Evolutionary conservation across 1,284 basidiomycete species (phyloP).

Genomic region (Trichosporon asahii): DNA sequence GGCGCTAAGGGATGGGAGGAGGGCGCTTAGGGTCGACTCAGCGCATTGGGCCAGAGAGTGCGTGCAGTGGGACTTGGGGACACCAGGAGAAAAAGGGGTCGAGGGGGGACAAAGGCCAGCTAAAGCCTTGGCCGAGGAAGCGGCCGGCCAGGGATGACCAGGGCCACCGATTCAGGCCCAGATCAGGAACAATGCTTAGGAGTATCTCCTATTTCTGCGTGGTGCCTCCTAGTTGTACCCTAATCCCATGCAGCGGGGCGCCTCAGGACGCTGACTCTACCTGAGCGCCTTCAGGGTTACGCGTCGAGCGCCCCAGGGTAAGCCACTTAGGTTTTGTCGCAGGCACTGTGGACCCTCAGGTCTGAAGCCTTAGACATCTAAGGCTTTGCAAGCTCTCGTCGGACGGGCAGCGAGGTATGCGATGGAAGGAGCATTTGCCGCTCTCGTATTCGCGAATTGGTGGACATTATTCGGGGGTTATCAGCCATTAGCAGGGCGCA

Average conservation of each 20-base stretch:
- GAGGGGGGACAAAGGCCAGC: not conserved
- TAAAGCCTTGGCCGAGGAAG: not conserved
- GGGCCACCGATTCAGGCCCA: not conserved
- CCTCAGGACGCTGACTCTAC: not conserved
- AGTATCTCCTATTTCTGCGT: not conserved
- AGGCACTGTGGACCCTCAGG: not conserved
- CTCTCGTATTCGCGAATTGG: not conserved
- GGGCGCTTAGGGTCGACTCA: not conserved
- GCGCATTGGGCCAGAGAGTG: not conserved
- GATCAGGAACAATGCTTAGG: not conserved
- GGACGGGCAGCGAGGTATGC: not conserved
- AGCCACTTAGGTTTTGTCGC: not conserved
- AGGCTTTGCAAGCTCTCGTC: not conserved
- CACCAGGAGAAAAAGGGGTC: slow-evolving; percentile 2
- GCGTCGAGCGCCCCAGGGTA: not conserved
- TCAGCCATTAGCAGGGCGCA: not conserved
- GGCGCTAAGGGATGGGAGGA: not conserved
- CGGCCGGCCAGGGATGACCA: not conserved
- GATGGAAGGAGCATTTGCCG: not conserved
- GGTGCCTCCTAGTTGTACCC: not conserved
- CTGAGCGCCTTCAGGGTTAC: not conserved
- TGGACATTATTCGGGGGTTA: not conserved
- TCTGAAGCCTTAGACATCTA: not conserved
- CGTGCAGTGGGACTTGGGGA: not conserved
- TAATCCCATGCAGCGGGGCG: not conserved